phyloP scores from a whole-genome alignment of 768 basidiomycete species.

The Russula foetens region DNA sequence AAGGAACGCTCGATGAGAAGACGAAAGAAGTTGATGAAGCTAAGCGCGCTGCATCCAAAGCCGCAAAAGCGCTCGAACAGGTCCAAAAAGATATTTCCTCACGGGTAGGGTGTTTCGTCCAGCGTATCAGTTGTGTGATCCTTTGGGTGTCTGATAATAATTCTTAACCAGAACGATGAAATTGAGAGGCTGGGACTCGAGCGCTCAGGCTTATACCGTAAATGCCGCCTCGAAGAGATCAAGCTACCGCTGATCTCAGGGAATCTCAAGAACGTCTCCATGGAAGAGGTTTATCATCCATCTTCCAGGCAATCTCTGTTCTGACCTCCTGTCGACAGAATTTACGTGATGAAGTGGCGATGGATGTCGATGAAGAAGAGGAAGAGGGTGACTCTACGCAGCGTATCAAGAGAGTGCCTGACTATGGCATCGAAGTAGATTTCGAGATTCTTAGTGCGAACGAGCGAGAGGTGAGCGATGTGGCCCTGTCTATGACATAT shows the following conservation, averaged over 20 bases:
- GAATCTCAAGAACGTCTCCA: constrained; percentile 76
- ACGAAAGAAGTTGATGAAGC: constrained; percentile 66
- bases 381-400: constrained; percentile 50
- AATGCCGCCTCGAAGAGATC: constrained; percentile 91
- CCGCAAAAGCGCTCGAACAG: constrained; percentile 73
- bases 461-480: constrained; percentile 49
- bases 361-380: constrained; percentile 91
- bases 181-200: constrained; percentile 85
- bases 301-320: not conserved
- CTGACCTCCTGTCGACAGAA: constrained; percentile 36
- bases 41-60: constrained; percentile 61
- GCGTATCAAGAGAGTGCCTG: constrained; percentile 57
- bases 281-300: constrained; percentile 77
- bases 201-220: constrained; percentile 79
- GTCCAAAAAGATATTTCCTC: constrained; percentile 83
- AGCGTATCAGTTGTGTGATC: not conserved
- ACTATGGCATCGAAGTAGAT: constrained; percentile 88
- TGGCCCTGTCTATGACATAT: not conserved
- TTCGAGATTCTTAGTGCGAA: constrained; percentile 69
- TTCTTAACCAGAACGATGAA: constrained; percentile 59
- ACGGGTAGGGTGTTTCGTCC: constrained; percentile 41
- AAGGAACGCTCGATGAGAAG: constrained; percentile 63
- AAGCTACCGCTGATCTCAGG: constrained; percentile 70
- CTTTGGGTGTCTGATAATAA: not conserved
- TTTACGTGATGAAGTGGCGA: constrained; percentile 75